These are phyloP conservation scores for Candolleomyces aberdarensis DNA, from an alignment of 768 basidiomycete genomes.

Conservation along the genomic window DNA sequence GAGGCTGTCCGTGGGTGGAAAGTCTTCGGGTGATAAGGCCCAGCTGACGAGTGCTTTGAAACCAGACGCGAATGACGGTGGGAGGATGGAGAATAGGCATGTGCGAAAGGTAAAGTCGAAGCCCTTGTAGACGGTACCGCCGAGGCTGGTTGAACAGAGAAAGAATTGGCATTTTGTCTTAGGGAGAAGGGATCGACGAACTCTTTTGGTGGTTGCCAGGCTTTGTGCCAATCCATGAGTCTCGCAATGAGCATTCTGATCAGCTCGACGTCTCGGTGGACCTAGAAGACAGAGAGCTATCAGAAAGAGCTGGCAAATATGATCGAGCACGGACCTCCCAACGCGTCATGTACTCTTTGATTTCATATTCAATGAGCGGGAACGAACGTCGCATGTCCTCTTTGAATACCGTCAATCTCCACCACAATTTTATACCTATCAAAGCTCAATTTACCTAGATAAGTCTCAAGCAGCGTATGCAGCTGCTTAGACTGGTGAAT, in stretches of 20 bases:
- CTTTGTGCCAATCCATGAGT: constrained; percentile 67
- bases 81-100: constrained; percentile 68
- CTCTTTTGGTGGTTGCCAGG: constrained; percentile 73
- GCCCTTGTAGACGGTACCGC: constrained; percentile 52
- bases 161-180: not conserved
- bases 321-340: constrained; percentile 50
- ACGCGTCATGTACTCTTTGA: constrained; percentile 51
- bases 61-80: constrained; percentile 61
- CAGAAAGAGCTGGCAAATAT: not conserved
- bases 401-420: constrained; percentile 19
- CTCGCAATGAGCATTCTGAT: constrained; percentile 56
- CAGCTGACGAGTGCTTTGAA: constrained; percentile 66
- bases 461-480: constrained; percentile 64
- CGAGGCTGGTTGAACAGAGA: constrained; percentile 43
- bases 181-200: constrained; percentile 27
- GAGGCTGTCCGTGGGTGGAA: not conserved
- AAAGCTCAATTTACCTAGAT: constrained; percentile 50
- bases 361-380: constrained; percentile 58
- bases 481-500: constrained; percentile 59
- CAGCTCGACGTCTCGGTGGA: constrained; percentile 41
- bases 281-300: constrained; percentile 28
- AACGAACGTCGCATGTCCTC: constrained; percentile 64
- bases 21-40: constrained; percentile 41
- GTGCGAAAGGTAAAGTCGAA: constrained; percentile 74
- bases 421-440: not conserved